Conservation (phyloP, 225 moss, liverwort and hornwort species). For the Bryum argenteum region DNA sequence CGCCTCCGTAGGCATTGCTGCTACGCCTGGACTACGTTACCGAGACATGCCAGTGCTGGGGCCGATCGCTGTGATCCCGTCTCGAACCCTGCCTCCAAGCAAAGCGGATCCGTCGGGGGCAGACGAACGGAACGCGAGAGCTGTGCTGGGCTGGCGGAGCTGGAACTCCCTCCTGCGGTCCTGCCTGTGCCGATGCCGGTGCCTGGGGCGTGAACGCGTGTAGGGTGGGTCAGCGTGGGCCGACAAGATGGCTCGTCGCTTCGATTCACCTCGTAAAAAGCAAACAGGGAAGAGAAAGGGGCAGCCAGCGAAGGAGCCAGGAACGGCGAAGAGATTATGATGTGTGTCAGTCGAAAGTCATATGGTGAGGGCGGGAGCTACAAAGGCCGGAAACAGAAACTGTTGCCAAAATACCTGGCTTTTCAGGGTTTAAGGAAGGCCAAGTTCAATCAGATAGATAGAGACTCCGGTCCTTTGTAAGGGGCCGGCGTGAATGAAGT, state of each 20-base stretch:
- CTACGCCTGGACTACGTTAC: constrained; percentile 1
- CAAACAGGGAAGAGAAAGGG: neutral
- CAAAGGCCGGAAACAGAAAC: no score
- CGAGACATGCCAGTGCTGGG: constrained; percentile 7
- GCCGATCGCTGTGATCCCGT: constrained; percentile 18
- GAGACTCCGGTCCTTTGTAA: no score
- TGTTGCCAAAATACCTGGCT: no score
- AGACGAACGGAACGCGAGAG: constrained; percentile 16
- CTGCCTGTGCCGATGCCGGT: neutral
- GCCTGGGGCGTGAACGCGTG: constrained; percentile 6
- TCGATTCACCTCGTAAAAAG: neutral
- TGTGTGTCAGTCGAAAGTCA: no score
- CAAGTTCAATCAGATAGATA: no score
- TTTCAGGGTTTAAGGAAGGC: no score
- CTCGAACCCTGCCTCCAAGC: constrained; percentile 4
- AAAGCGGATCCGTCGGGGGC: constrained; percentile 24
- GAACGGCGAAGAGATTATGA: neutral
- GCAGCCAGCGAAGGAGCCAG: neutral
- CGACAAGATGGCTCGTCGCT: neutral
- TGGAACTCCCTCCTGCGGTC: no score
- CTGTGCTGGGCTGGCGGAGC: neutral
- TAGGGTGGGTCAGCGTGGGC: neutral
- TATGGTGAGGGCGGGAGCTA: no score
- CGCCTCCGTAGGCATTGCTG: constrained; percentile 29
- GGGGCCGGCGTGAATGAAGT: no score